A percentile compares a stretch with the other conserved stretches of the same genome.
phyloP scores from a whole-genome alignment of 345 rosid genomes.

The Acer saccharum region DNA sequence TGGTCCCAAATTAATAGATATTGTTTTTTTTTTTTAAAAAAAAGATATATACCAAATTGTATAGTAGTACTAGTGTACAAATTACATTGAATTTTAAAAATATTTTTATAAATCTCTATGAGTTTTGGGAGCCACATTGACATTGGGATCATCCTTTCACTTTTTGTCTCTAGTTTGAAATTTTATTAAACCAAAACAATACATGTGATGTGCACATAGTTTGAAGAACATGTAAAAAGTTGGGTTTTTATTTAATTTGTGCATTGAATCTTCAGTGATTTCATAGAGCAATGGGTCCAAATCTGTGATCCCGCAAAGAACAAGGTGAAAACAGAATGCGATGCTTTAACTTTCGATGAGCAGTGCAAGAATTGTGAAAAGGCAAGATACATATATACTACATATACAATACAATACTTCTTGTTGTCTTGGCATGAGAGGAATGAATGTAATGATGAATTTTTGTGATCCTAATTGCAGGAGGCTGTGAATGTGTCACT shows the following conservation, averaged over 20 bases:
- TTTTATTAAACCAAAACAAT: neutral
- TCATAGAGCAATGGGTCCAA: conserved; percentile 86
- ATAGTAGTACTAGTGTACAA: too few relatives aligned
- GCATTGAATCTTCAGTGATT: conserved; percentile 54
- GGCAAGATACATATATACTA: conserved; percentile 35
- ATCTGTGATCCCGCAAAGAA: conserved; percentile 75
- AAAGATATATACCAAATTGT: too few relatives aligned
- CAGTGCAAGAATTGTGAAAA: conserved; percentile 86
- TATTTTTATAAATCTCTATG: too few relatives aligned
- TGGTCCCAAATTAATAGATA: too few relatives aligned
- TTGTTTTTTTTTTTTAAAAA: too few relatives aligned
- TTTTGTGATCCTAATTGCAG: conserved; percentile 29
- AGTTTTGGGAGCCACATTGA: too few relatives aligned
- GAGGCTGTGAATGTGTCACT: conserved; percentile 84
- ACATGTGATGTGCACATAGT: neutral
- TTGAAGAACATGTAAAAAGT: neutral
- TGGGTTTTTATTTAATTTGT: neutral
- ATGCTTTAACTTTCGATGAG: conserved; percentile 49
- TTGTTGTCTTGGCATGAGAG: neutral
- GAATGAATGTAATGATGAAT: conserved; percentile 4
- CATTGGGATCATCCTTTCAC: neutral
- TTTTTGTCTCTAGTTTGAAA: conserved; percentile 1
- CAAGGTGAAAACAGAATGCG: conserved; percentile 59
- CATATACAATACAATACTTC: too few relatives aligned
- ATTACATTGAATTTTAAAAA: too few relatives aligned